phyloP scores from a whole-genome alignment of 1,284 basidiomycete species.

The Cutaneotrichosporon sp. region DNA sequence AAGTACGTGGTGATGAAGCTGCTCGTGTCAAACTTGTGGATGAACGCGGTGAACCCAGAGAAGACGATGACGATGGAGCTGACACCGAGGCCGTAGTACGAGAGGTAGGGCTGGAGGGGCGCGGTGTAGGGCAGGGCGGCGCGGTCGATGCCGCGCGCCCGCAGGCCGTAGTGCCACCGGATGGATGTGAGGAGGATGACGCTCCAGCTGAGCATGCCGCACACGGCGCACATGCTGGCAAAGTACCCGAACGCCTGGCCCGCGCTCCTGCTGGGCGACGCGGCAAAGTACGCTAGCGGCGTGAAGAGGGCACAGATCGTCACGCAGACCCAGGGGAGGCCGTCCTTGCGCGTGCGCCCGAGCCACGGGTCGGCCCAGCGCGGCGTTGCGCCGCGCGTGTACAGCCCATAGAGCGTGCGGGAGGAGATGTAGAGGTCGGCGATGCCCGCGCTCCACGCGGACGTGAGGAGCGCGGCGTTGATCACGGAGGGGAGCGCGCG shows the following conservation, averaged over 20 bases:
- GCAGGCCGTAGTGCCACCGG: conserved; percentile 73
- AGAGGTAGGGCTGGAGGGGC: conserved; percentile 42
- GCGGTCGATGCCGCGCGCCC: conserved; percentile 63
- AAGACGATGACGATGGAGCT: conserved; percentile 33
- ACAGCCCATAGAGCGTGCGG: conserved; percentile 60
- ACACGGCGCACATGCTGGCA: conserved; percentile 61
- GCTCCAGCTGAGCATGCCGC: conserved; percentile 71
- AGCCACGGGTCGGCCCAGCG: conserved; percentile 25
- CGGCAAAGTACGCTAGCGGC: conserved; percentile 35
- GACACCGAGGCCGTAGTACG: conserved; percentile 31
- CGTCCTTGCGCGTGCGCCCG: conserved; percentile 41
- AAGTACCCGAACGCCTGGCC: conserved; percentile 73
- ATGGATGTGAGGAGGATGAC: conserved; percentile 77
- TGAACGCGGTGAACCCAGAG: conserved; percentile 33
- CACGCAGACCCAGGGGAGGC: conserved; percentile 37
- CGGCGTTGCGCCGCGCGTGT: conserved; percentile 69
- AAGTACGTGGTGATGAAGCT: conserved; percentile 36
- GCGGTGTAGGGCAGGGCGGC: conserved; percentile 66
- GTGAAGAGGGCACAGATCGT: conserved; percentile 29
- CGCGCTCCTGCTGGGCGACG: conserved; percentile 55
- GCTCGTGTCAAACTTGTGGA: conserved; percentile 39
- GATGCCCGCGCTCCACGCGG: conserved; percentile 60
- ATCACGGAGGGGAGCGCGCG: conserved; percentile 66
- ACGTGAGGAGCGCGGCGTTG: conserved; percentile 63
- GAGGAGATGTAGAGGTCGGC: conserved; percentile 61